Base-by-base conservation (phyloP, 768 basidiomycete genomes). In the Boletus rufocinnamomeus region DNA sequence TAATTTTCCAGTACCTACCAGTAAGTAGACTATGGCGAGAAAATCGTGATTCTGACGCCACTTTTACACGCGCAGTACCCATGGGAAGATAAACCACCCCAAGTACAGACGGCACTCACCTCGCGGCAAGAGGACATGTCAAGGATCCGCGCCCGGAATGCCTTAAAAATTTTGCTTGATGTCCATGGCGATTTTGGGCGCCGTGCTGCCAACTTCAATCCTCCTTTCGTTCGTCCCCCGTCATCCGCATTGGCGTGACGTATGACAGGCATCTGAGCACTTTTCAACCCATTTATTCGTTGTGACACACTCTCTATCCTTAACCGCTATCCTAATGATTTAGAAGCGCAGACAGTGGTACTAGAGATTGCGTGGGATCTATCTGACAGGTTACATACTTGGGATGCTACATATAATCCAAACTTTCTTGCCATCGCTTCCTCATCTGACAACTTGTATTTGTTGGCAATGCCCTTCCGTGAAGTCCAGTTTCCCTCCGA, bases 101-200 rank as follows among this genome's bases (percentile, higher is more conserved):
- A 84, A 68, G 81, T 88, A 60, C 84, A 87, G 72, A 94, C 86
- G 19, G 82, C 79, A 54, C 83, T 89, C 56, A 92, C 84, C 8
- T 81, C 84, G 56, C 83, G 84, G 54, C 82, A 83, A 40, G 89
- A 91, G 65, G 96, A 98, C 58, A 80, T 98, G 76, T 84, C 93
- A 32, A 86, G 88, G 70, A 83, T 96, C 44, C 84, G 97, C 54
- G 96, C 97, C 21, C 82, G 96, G 57, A 98, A 98, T 79, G 96
- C 95, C 16, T 83, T 99, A 67, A 94, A 95, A 74, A 93, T 94
- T 59, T 74, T 95, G 61, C 76, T 95, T 69, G 93, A 94, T 66
- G 89, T 92, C 40, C 91, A 93, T 74, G 90, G 91, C n/a, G 91
- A 94, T 71, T 90, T 93, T 76, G 88, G 88, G 27, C 79, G 84